Conservation (phyloP, 768 basidiomycete species). For the Lactifluus subvellereus region DNA sequence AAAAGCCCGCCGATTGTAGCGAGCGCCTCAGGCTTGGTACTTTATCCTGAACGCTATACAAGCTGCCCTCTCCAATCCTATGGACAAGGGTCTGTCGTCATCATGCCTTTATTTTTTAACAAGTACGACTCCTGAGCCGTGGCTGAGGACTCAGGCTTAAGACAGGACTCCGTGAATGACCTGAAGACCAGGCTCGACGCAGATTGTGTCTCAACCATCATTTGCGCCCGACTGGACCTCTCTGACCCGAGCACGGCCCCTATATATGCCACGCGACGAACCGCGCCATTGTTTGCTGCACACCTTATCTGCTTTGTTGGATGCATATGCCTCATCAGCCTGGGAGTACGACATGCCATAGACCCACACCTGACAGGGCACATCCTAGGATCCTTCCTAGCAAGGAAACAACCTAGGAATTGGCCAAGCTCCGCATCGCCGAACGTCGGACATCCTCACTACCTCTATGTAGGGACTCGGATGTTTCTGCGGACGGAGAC, state of each 20-base stretch:
- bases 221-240: no score
- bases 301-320: not conserved
- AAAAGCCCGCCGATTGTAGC: not conserved
- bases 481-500: not conserved
- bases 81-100: not conserved
- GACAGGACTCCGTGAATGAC: no score
- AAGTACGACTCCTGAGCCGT: no score
- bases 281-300: not conserved
- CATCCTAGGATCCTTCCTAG: not conserved
- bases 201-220: no score
- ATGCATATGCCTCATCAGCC: not conserved
- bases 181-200: no score
- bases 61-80: not conserved
- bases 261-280: no score
- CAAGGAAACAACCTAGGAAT: not conserved
- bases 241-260: not conserved
- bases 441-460: not conserved
- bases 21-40: not conserved
- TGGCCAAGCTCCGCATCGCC: not conserved
- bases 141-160: no score
- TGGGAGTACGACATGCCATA: not conserved
- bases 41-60: no score
- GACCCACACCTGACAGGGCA: not conserved
- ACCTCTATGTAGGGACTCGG: not conserved
- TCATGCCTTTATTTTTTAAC: not conserved